Conservation (phyloP, 73 alveolate genomes). For the Paramecium primaurelia region DNA sequence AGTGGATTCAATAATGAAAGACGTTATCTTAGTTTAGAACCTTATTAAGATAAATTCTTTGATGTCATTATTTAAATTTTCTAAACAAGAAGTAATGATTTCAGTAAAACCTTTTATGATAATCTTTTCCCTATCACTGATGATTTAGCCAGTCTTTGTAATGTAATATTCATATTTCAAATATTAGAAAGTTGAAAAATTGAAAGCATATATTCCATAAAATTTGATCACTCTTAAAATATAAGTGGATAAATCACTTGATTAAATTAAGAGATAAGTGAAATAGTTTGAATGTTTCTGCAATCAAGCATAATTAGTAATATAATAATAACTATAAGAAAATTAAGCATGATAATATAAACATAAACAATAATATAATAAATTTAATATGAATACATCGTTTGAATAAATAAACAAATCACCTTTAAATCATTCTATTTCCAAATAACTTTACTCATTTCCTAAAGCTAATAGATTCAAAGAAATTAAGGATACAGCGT, state of each 20-base stretch:
- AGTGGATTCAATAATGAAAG: conserved; percentile 53
- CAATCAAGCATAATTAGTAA: neutral
- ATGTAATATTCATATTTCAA: neutral
- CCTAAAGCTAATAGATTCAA: conserved; percentile 46
- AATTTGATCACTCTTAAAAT: neutral
- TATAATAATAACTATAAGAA: neutral
- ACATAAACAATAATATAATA: neutral
- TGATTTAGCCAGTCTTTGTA: conserved; percentile 27
- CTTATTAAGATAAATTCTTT: conserved; percentile 54
- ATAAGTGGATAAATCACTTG: neutral
- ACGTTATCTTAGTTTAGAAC: conserved; percentile 2
- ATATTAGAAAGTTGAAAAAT: neutral
- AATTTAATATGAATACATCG: neutral
- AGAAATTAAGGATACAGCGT: neutral
- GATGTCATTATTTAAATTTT: conserved; percentile 2
- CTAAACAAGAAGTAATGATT: conserved; percentile 28
- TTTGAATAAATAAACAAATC: conserved; percentile 39
- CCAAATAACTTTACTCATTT: conserved; percentile 51
- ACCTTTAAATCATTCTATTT: conserved; percentile 32
- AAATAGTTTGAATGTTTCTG: conserved; percentile 40
- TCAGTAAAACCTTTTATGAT: conserved; percentile 37
- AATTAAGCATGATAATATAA: neutral
- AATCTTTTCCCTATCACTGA: conserved; percentile 52
- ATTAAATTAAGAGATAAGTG: neutral
- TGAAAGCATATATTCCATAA: neutral